Evolutionary conservation across 768 basidiomycete species (phyloP), one percentile per base, ranked within the genome.

Genomic region (Pleurotus tuber-regium): DNA sequence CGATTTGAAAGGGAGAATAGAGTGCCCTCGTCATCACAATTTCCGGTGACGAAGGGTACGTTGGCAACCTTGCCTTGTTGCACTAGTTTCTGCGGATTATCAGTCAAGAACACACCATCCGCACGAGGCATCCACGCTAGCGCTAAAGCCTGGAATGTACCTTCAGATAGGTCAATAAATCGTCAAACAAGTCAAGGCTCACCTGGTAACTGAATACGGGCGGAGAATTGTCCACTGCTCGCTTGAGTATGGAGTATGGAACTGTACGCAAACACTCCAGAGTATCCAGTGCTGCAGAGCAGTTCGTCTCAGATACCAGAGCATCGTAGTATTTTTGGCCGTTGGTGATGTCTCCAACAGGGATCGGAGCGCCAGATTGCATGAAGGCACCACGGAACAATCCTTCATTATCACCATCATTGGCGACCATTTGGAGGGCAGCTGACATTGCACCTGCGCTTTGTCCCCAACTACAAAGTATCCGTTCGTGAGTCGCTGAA

Each of bases 361-460:
- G 76, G 29, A 75, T 62, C 11, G 77, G 74, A 3, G 71, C 66
- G 1, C 78, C 78, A 6, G 74, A 77, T 54, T 79, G 61, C 79
- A 81, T 79, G 57, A 79, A 72, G 1, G 64, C 78, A 0, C 66
- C 78, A 1, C 75, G 72, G 66, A 78, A 82, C 4, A 80, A 61
- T 0, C 71, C 73, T 46, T 74, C 70, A 7, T 65, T 63, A 52
- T 78, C 63, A 3, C 78, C 79, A 8, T 63, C 66, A 54, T 79
- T 74, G 3, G 70, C 63, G 1, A 79, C 43, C 74, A 81, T 77
- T 2, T 83, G 81, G 10, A 79, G 56, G 6, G 74, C 64, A 8
- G 74, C 79, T 23, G 76, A 77, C 35, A 81, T 75, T 1, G 82
- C 82, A 12, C 84, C 84, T 0, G 71, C 69, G 46, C 71, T 72